phyloP scores from a whole-genome alignment of 1,284 basidiomycete genomes.

The Malassezia cuniculi region DNA sequence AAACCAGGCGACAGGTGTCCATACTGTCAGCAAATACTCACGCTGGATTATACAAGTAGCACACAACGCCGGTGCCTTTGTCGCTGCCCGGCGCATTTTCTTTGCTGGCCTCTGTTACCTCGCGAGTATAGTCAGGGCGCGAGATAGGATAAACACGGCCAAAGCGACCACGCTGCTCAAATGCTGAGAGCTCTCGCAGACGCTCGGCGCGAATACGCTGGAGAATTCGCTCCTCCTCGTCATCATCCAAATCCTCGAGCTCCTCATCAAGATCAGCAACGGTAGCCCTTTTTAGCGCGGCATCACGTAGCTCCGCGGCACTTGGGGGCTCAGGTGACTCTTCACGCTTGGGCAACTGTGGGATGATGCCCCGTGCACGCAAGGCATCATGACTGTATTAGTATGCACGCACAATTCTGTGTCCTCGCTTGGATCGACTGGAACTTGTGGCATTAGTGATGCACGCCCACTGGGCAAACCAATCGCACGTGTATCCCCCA shows the following conservation, averaged over 20 bases:
- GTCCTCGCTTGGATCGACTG: slow-evolving; percentile 31
- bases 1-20: slow-evolving; percentile 57
- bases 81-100: slow-evolving; percentile 26
- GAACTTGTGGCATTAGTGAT: slow-evolving; percentile 28
- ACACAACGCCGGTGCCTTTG: slow-evolving; percentile 68
- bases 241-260: slow-evolving; percentile 44
- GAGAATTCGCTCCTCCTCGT: slow-evolving; percentile 65
- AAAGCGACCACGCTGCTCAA: slow-evolving; percentile 59
- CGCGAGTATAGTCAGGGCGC: slow-evolving; percentile 81
- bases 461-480: no score
- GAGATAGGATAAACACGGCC: slow-evolving; percentile 75
- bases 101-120: slow-evolving; percentile 84
- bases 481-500: no score
- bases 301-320: slow-evolving; percentile 17
- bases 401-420: slow-evolving; percentile 30
- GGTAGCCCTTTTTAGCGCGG: slow-evolving; percentile 24
- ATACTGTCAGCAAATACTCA: slow-evolving; percentile 46
- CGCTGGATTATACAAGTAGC: slow-evolving; percentile 80
- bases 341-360: slow-evolving; percentile 35
- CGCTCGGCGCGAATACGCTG: slow-evolving; percentile 58
- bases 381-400: slow-evolving; percentile 35
- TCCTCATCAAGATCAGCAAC: slow-evolving; percentile 27
- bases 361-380: slow-evolving; percentile 40
- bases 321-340: slow-evolving; percentile 37
- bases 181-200: slow-evolving; percentile 56